phyloP scores from a whole-genome alignment of 2,329 filamentous ascomycete species.

The Ceratocystis lukuohia region DNA sequence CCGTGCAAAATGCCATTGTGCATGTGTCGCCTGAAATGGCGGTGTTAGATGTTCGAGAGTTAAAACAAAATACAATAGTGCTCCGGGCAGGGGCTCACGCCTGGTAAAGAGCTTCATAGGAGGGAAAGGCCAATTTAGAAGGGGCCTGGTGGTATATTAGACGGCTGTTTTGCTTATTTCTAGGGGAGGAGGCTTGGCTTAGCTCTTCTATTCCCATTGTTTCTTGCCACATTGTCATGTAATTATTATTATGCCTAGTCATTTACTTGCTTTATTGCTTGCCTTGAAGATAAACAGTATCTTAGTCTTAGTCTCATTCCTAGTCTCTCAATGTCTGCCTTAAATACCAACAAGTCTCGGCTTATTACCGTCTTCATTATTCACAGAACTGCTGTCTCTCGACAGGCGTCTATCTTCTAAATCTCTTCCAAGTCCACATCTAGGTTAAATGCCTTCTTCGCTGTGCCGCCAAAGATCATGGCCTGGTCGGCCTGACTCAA shows the following conservation, averaged over 20 bases:
- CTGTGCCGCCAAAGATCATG: conserved; percentile 60
- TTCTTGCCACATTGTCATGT: background rate
- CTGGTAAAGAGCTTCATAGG: background rate
- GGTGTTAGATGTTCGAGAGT: conserved; percentile 7
- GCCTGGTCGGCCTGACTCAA: conserved; percentile 47
- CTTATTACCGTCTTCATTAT: background rate
- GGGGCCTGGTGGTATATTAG: background rate
- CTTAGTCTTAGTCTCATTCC: background rate
- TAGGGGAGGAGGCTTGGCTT: too few relatives aligned
- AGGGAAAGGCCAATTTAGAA: background rate
- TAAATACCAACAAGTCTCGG: background rate
- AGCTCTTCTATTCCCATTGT: background rate
- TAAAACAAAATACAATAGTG: conserved; percentile 15
- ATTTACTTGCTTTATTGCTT: background rate
- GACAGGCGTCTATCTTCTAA: background rate
- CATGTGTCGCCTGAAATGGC: conserved; percentile 13
- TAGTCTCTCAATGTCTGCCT: background rate
- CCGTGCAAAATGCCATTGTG: conserved; percentile 7
- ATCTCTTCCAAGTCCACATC: conserved; percentile 14
- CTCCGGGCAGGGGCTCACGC: conserved; percentile 8
- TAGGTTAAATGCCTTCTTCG: conserved; percentile 50
- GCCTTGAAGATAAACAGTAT: background rate
- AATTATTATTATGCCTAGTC: background rate
- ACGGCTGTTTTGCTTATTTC: background rate
- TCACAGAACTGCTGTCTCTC: background rate